Evolutionary conservation across 1,139 yeast species (phyloP).

Genomic region (Scheffersomyces segobiensis): DNA sequence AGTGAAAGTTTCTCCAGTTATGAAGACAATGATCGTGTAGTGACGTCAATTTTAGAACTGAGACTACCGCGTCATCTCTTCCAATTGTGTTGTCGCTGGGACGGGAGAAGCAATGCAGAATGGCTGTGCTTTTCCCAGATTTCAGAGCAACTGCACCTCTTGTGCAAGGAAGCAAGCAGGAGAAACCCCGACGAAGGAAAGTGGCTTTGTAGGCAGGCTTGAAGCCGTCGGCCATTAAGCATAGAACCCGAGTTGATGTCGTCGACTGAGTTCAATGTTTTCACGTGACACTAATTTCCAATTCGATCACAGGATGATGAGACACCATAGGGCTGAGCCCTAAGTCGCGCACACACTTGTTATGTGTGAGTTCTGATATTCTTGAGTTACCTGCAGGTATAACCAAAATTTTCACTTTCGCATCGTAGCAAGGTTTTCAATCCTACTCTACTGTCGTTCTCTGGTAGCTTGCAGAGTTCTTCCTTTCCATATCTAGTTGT

Average conservation of each 20-base stretch:
- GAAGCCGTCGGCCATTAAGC: not conserved
- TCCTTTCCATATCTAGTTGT: conserved; percentile 32
- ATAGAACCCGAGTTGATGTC: not conserved
- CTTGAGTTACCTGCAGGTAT: not conserved
- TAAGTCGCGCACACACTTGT: not conserved
- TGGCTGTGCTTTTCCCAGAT: not conserved
- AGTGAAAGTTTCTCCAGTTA: not conserved
- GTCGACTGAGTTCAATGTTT: not conserved
- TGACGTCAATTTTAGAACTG: not conserved
- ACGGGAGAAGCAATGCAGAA: not conserved
- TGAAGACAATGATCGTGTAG: not conserved
- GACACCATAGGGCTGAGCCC: conserved; percentile 9
- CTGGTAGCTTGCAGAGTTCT: not conserved
- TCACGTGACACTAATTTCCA: conserved; percentile 1
- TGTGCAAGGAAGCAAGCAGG: not conserved
- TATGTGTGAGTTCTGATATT: not conserved
- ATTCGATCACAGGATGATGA: not conserved
- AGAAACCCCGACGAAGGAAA: not conserved
- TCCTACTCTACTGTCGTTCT: not conserved
- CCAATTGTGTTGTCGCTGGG: not conserved
- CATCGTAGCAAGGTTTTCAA: conserved; percentile 2
- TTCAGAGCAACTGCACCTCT: not conserved
- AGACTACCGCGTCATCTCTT: not conserved
- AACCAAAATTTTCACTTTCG: not conserved
- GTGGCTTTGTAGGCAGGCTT: not conserved